phyloP scores from a whole-genome alignment of 106 monocot genomes.

The Allium cepa region DNA sequence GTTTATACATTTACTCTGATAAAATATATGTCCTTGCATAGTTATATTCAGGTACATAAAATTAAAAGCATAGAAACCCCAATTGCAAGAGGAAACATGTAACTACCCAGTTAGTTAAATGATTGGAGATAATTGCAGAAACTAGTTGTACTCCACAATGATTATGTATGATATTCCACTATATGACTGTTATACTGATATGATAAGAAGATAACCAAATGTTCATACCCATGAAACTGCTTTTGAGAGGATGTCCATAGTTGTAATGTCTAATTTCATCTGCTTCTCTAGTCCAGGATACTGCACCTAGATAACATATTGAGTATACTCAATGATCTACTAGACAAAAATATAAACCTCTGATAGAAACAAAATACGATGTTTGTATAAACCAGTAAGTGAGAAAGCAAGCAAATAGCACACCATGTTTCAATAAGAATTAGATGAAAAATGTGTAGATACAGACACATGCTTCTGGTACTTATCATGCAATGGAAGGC shows the following conservation, averaged over 20 bases:
- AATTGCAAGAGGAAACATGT: too few relatives aligned
- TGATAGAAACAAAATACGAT: neutral
- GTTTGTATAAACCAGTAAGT: neutral
- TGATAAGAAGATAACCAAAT: neutral
- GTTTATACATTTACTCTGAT: too few relatives aligned
- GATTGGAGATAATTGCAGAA: too few relatives aligned
- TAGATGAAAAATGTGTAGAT: neutral
- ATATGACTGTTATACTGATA: neutral
- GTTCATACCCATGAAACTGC: conserved; percentile 66
- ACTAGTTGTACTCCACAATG: too few relatives aligned
- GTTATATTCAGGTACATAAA: too few relatives aligned
- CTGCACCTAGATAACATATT: conserved; percentile 48
- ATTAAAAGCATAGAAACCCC: too few relatives aligned
- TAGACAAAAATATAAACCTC: neutral
- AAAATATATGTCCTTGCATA: too few relatives aligned
- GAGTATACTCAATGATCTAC: too few relatives aligned
- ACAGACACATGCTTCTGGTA: too few relatives aligned
- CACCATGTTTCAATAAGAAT: neutral
- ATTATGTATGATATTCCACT: too few relatives aligned
- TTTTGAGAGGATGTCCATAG: conserved; percentile 77
- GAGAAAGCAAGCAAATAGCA: neutral
- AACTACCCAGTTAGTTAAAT: too few relatives aligned
- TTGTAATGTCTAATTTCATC: conserved; percentile 81
- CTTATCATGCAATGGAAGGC: too few relatives aligned
- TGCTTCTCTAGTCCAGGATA: conserved; percentile 86